Evolutionary conservation across 495 filamentous ascomycete species (phyloP), one percentile per base, ranked within the genome.

Genomic region (Rostrohypoxylon terebratum): DNA sequence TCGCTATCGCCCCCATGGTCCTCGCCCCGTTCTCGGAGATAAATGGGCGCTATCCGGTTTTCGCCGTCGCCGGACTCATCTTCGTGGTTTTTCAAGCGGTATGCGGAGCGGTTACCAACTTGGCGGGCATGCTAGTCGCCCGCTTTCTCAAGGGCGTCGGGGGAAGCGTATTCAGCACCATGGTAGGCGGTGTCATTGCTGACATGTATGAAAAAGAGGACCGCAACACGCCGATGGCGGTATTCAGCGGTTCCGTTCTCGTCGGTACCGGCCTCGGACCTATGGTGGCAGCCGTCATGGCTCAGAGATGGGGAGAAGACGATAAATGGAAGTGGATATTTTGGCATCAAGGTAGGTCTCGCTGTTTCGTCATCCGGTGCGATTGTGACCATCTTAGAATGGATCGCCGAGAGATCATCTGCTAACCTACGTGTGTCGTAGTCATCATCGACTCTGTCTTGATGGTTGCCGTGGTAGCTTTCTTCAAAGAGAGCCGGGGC

Each of bases 1-100:
- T 98, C 75, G 93, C 85, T 0, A 75, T 94, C 47, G 93, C 94
- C 0, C 95, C 95, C 0, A 97, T 98, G 93, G 83, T 94, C 9
- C 85, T 98, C 0, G 95, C 94, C 0, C 95, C 95, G 0, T 91
- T 98, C 68, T 94, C 91, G 1, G 95, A 98, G 82, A 89, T 97
- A 72, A 90, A 92, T 73, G 94, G 94, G 0, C 87, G 94, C 6
- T 87, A 91, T 66, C 92, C 93, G 0, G 91, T 97, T 21, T 96
- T 97, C 68, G 84, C 93, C 47, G 85, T 81, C 0, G 90, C 92
- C 42, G 93, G 93, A 0, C 71, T 92, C 44, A 63, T 97, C 14
- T 96, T 80, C 58, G 77, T 80, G 79, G 83, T 90, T 6, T 92
- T 87, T 68, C 89, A 95, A 69, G 83, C 93, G 36, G 89, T 88